Base-by-base conservation (phyloP, 352 stramenopile species). In the Globisporangium barbulae region DNA sequence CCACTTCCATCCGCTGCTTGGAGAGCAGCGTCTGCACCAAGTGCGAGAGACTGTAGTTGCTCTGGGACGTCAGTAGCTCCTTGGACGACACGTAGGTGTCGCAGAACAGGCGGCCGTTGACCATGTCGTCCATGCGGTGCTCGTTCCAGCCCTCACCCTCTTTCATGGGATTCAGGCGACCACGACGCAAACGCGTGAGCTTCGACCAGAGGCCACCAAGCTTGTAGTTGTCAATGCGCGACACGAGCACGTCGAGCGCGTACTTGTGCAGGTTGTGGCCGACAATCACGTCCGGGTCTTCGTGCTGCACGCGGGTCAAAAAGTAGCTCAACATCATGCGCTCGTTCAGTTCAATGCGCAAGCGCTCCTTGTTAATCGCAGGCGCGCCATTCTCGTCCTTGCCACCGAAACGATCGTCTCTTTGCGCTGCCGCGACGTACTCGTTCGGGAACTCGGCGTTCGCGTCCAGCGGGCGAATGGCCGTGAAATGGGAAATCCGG, bases 211-310 rank as follows among this genome's bases (percentile, higher is more conserved):
- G 57, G 4, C 83, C 81, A 53, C 87, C 87, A 10, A 95, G 59
- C 19, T 98, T 97, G 61, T 97, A 94, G 64, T 97, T 89, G 10
- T 97, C 83, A 55, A 98, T 97, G 28, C 97, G 88, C 28, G 80
- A 94, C 19, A 99, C 88, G 6, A 99, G 78, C n/a, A 99, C 81
- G 70, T 99, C 96, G 37, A 99, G 84, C 21, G 98, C 96, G 71
- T 99, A 99, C 47, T 97, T 98, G 79, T 98, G 94, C 52, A 99
- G 85, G 75, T 99, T 99, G 84, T 99, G 98, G 12, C 96, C 97
- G 15, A 99, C 91, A 33, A 99, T 87, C 8, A 99, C 88, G 69
- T 99, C 98, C 5, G 98, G 98, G 76, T 99, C 98, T 84, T 98
- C 97, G 35, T 70, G 76, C 56, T 98, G 93, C 41, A 99, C 78